A percentile compares a stretch with the other conserved stretches of the same genome.
These are phyloP conservation scores for Skeletonema grethae DNA, from an alignment of 108 stramenopile species.

Conservation along the genomic window DNA sequence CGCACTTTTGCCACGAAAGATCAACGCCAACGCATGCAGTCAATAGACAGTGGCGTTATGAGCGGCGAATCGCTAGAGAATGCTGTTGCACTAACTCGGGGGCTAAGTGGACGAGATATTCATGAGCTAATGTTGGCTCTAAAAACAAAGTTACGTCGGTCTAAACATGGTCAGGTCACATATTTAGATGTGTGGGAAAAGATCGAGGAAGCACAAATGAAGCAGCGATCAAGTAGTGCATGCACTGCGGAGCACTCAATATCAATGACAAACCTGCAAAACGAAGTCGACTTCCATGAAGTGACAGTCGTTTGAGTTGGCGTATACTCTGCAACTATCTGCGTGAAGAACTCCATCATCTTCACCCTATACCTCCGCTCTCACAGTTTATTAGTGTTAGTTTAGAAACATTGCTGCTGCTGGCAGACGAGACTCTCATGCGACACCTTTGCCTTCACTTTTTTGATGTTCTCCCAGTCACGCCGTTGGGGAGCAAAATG, in stretches of 20 bases:
- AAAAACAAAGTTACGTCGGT: slow-evolving; percentile 96
- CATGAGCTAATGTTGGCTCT: slow-evolving; percentile 96
- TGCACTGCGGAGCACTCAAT: background rate
- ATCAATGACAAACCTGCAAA: background rate
- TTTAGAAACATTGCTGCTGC: too few species aligned
- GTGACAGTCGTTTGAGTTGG: background rate
- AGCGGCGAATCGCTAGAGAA: slow-evolving; percentile 79
- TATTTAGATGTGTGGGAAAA: background rate
- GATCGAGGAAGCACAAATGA: background rate
- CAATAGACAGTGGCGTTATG: slow-evolving; percentile 63
- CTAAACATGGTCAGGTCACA: background rate
- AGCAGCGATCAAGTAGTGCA: background rate
- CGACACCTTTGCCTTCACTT: too few species aligned
- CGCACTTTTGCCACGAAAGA: slow-evolving; percentile 87
- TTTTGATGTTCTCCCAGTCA: too few species aligned
- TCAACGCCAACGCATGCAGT: slow-evolving; percentile 58
- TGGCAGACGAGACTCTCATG: too few species aligned
- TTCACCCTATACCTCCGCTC: too few species aligned
- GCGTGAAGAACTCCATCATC: too few species aligned
- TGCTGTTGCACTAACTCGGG: slow-evolving; percentile 84
- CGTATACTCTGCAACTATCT: too few species aligned
- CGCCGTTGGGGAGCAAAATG: too few species aligned
- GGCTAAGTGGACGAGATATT: slow-evolving; percentile 96
- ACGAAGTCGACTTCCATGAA: background rate
- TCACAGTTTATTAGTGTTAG: too few species aligned